Evolutionary conservation across 2,329 filamentous ascomycete species (phyloP), one percentile per base, ranked within the genome.

Genomic region (Diaporthe velutina): DNA sequence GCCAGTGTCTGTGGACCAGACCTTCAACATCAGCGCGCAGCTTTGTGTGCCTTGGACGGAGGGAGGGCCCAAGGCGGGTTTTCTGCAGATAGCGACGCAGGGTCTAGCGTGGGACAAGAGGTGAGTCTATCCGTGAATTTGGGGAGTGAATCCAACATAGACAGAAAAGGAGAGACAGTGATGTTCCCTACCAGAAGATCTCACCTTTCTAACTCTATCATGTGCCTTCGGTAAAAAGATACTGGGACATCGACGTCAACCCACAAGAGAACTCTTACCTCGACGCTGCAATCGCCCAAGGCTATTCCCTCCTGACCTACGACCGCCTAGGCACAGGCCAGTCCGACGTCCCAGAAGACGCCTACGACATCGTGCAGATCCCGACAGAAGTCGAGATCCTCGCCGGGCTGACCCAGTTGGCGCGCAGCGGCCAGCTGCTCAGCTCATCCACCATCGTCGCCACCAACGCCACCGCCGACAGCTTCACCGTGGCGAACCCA

Each of bases 71-170:
- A 78, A 78, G 57, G 64, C 77, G 15, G 48, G 78, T 22, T 77
- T 80, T 33, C 76, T 86, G 6, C 84, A 86, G 77, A 82, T 86
- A 68, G 80, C 84, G 70, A 86, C 85, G 7, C 84, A 86, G 67
- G 85, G 85, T 15, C 77, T 85, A 42, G 85, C 83, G 30, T 85
- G 85, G 74, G 82, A 83, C 71, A 80, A 80, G 67, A 88, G 85
- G 57, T 93, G 93, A 35, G 80, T 83, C 58, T 42, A 13, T 30
- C 38, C 25, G 25, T 61, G 35, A 60, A 60, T 19, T 28, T 19
- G 6, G 35, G 57, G 57, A 40, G 22, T 40, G 35, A 40, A 60
- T 40, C n/a, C 35, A 25, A 40, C 33, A 42, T 3, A 42, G 38
- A 58, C 55, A 38, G 30, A 58, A 58, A 58, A 38, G 9, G 30